These are phyloP conservation scores for Tricholoma furcatifolium DNA, from an alignment of 768 basidiomycete genomes.

Conservation along the genomic window DNA sequence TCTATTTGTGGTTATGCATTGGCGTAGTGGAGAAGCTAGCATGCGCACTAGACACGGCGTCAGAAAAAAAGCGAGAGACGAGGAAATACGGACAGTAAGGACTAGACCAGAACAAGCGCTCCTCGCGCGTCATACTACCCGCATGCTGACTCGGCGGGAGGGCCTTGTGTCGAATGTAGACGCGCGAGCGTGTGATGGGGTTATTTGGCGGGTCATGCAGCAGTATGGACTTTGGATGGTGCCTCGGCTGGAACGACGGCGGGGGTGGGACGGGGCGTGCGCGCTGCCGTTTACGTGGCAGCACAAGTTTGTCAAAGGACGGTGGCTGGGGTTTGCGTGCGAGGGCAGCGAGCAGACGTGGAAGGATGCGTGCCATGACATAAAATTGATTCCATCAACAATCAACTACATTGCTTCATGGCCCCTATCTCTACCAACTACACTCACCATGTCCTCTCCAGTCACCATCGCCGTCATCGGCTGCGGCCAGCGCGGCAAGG, in stretches of 20 bases:
- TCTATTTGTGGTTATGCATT: conserved; percentile 47
- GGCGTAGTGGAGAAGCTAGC: conserved; percentile 62
- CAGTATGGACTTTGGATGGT: conserved; percentile 58
- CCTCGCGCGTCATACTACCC: conserved; percentile 52
- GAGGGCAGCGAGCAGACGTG: conserved; percentile 54
- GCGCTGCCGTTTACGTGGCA: conserved; percentile 22
- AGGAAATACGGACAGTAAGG: conserved; percentile 61
- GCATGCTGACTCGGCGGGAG: conserved; percentile 42
- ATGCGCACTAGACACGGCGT: conserved; percentile 59
- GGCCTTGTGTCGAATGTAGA: conserved; percentile 56
- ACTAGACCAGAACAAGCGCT: conserved; percentile 68
- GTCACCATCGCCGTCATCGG: conserved; percentile 79
- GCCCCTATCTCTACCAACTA: background rate
- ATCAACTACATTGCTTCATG: too few relatives aligned
- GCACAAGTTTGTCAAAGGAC: conserved; percentile 24
- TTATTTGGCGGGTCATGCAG: conserved; percentile 44
- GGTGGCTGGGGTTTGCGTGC: conserved; percentile 18
- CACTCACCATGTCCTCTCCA: conserved; percentile 25
- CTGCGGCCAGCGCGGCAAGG: conserved; percentile 81
- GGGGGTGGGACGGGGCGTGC: conserved; percentile 31
- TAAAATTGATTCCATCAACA: background rate
- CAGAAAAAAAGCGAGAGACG: conserved; percentile 1
- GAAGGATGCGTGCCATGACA: conserved; percentile 68
- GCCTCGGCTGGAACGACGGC: conserved; percentile 45
- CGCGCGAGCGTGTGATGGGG: conserved; percentile 49